Conservation (phyloP, 2,329 filamentous ascomycete genomes). For the Fusarium armeniacum region DNA sequence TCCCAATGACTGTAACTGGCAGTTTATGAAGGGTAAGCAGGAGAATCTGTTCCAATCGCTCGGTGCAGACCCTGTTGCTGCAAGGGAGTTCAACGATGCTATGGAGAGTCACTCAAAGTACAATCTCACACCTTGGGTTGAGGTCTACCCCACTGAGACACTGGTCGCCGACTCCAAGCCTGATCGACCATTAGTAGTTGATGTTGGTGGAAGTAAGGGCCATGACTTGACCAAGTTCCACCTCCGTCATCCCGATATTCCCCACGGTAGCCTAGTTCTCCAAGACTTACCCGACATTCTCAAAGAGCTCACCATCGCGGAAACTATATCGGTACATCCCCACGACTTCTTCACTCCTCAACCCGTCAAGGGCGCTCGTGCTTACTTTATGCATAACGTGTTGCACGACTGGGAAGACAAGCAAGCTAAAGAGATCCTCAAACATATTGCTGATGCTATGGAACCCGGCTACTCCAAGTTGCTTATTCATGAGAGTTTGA, state of each 20-base stretch:
- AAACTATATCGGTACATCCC: conserved; percentile 49
- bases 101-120: conserved; percentile 58
- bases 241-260: conserved; percentile 46
- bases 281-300: conserved; percentile 55
- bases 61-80: conserved; percentile 49
- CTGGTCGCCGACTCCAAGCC: conserved; percentile 49
- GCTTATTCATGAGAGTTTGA: conserved; percentile 55
- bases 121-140: conserved; percentile 56
- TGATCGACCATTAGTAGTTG: conserved; percentile 52
- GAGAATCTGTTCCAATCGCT: conserved; percentile 53
- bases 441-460: conserved; percentile 42
- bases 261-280: conserved; percentile 51
- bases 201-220: conserved; percentile 56
- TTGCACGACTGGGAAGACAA: conserved; percentile 65
- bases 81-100: conserved; percentile 53
- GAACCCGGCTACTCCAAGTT: conserved; percentile 55
- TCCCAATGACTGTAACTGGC: conserved; percentile 52
- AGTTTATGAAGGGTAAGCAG: conserved; percentile 49
- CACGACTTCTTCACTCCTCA: conserved; percentile 58
- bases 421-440: conserved; percentile 54
- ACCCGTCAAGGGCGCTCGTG: conserved; percentile 57
- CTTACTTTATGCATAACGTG: conserved; percentile 63
- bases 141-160: conserved; percentile 53
- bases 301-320: conserved; percentile 41
- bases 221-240: conserved; percentile 56